Conservation (phyloP, 2,329 filamentous ascomycete species). For the Cladosporium sp. region DNA sequence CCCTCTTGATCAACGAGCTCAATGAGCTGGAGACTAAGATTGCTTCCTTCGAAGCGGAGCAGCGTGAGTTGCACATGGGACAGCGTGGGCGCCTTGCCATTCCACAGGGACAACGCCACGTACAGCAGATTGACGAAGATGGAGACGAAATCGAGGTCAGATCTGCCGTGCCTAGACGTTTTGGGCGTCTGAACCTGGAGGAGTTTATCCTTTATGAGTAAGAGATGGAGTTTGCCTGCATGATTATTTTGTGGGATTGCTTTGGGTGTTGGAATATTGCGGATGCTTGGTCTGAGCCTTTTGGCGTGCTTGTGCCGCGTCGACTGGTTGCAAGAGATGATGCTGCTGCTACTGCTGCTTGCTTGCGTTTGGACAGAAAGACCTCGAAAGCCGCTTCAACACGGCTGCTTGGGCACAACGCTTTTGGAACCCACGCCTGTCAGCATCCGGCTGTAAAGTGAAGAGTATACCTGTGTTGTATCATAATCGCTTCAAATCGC, state of each 20-base stretch:
- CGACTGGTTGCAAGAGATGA: background rate
- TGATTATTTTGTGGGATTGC: background rate
- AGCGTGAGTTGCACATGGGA: background rate
- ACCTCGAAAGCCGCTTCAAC: background rate
- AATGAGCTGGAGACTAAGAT: background rate
- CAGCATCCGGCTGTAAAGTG: background rate
- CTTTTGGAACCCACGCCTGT: background rate
- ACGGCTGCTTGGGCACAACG: background rate
- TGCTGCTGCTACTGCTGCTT: background rate
- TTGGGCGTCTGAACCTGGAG: background rate
- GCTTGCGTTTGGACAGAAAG: background rate
- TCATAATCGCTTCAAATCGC: constrained; percentile 1
- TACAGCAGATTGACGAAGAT: background rate
- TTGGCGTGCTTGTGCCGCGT: background rate
- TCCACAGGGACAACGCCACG: background rate
- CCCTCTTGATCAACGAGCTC: background rate
- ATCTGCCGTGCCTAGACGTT: background rate
- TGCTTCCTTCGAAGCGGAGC: background rate
- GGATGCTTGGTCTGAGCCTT: background rate
- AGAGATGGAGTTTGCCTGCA: background rate
- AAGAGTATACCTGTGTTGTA: background rate
- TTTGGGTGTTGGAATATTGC: background rate
- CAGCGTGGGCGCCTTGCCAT: background rate
- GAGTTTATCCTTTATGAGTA: background rate
- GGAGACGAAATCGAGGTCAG: background rate